Evolutionary conservation across 192 early-diverging fungal species (phyloP).

Genomic region (Backusella sp.): DNA sequence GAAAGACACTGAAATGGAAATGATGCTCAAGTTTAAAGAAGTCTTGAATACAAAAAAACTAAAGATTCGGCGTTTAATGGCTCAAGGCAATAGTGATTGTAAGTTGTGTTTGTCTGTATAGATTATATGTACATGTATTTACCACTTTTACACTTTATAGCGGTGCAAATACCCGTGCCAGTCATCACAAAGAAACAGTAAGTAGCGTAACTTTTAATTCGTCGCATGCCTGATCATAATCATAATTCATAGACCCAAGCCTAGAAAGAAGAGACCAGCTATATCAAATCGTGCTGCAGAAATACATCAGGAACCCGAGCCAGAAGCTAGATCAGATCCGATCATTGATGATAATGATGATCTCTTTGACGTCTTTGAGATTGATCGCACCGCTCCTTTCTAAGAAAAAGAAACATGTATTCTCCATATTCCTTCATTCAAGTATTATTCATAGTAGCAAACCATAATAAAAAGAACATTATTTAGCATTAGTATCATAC

Average conservation of each 20-base stretch:
- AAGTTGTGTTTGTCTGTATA: not conserved
- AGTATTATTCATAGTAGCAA: not conserved
- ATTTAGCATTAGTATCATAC: no score
- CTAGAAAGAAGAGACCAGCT: not conserved
- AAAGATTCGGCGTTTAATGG: not conserved
- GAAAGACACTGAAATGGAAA: not conserved
- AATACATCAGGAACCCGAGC: not conserved
- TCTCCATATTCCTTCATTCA: not conserved
- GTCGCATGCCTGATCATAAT: not conserved
- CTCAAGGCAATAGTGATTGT: not conserved
- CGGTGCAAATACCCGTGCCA: not conserved
- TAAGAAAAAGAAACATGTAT: not conserved
- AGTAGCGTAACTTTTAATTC: not conserved
- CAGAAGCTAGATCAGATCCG: not conserved
- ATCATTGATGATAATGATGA: not conserved
- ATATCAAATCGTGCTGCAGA: not conserved
- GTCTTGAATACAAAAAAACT: not conserved
- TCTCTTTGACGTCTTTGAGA: not conserved
- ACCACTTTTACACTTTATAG: not conserved
- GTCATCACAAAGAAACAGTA: not conserved
- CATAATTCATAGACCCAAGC: not conserved
- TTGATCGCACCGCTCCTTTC: not conserved
- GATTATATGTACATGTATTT: not conserved
- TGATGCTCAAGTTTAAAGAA: constrained; percentile 1
- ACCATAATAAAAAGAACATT: not conserved